Evolutionary conservation across 495 filamentous ascomycete genomes (phyloP), one percentile per base, ranked within the genome.

Genomic region (Tuber melanosporum): DNA sequence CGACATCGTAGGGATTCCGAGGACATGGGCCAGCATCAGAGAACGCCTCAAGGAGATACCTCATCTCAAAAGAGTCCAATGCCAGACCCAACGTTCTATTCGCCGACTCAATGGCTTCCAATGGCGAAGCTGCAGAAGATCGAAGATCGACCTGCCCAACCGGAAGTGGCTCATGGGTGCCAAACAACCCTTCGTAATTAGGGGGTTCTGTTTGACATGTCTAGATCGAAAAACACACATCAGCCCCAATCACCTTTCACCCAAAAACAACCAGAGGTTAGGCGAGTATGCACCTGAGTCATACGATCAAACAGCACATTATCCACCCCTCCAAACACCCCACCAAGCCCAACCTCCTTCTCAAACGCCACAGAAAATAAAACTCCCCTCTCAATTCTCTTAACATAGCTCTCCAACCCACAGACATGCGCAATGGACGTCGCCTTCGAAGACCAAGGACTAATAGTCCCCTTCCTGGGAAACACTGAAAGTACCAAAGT

Each of bases 371-470:
- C 79, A 81, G 88, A 88, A 77, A 94, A 84, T 46, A 91, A 88
- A 80, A 94, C 89, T 47, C 93, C 95, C 71, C 96, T 89, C 86
- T 99, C 95, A 75, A 98, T 93, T 69, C 94, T 90, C 83, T 92
- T 89, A 52, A 98, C 89, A 69, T 87, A 85, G 39, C 90, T 86
- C 76, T 89, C 88, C 70, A 97, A 85, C 36, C 92, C 94, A 84
- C 94, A 98, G n/a, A 97, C 94, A 75, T 94, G 89, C 52, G 94
- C 91, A 84, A 98, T 97, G 81, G 90, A 93, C 52, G 95, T 97
- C 52, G 95, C 95, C 82, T 97, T 93, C 72, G 94, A 96, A 83
- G 93, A 97, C 95, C 95, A 99, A 85, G 95, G 95, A 52, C 94
- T 97, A 78, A 97, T 94, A 49, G 94, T 97, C 62, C 90, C 91